phyloP scores from a whole-genome alignment of 2,329 filamentous ascomycete genomes.

The Alternaria sp. region DNA sequence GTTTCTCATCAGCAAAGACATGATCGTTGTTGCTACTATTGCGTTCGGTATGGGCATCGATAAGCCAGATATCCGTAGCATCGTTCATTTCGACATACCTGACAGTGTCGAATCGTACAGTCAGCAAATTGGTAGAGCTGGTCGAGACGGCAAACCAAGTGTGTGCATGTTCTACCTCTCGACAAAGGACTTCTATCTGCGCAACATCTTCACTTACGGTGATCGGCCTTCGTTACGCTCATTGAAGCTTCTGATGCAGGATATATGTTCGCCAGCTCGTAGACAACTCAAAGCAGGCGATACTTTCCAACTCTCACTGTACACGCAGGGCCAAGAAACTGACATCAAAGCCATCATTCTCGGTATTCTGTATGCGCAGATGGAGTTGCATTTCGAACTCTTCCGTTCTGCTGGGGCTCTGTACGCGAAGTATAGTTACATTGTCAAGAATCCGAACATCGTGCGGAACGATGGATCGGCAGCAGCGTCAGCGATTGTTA shows the following conservation, averaged over 20 bases:
- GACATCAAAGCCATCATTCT: conserved; percentile 65
- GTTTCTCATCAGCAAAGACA: conserved; percentile 80
- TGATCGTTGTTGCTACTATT: conserved; percentile 95
- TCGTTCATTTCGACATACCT: conserved; percentile 89
- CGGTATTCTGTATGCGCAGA: conserved; percentile 65
- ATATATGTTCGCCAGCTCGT: conserved; percentile 58
- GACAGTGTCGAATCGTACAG: conserved; percentile 98
- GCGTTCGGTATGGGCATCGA: conserved; percentile 99
- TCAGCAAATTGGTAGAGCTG: conserved; percentile 93
- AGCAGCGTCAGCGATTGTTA: conserved; percentile 58
- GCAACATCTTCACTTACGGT: conserved; percentile 68
- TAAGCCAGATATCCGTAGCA: conserved; percentile 93
- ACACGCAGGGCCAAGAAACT: conserved; percentile 58
- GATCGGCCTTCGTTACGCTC: conserved; percentile 65
- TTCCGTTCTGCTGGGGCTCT: conserved; percentile 65
- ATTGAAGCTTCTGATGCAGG: conserved; percentile 58
- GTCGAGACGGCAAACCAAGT: conserved; percentile 79
- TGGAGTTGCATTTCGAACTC: conserved; percentile 67
- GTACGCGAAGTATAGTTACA: conserved; percentile 66
- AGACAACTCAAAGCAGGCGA: conserved; percentile 49
- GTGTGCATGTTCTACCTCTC: conserved; percentile 68
- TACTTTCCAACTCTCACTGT: conserved; percentile 59
- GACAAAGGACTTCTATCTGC: conserved; percentile 65
- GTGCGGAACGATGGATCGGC: conserved; percentile 52
- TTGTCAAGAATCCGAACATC: conserved; percentile 39